Evolutionary conservation across 1,139 yeast genomes (phyloP).

Genomic region (Candida tropicalis): DNA sequence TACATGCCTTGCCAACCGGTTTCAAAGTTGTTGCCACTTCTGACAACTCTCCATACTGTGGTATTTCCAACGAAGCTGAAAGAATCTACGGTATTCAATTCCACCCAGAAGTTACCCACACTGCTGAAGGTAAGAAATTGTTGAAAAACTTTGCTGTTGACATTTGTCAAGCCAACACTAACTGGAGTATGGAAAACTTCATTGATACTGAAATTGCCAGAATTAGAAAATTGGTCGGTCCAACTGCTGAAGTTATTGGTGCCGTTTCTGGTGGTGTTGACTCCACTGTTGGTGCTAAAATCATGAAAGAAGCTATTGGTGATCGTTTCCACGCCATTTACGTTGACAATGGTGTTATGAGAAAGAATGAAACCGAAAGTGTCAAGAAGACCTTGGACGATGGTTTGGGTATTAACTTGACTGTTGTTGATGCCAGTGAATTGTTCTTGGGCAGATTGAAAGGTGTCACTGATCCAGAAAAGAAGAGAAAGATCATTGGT

Average conservation of each 20-base stretch:
- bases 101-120: slow-evolving; percentile 99
- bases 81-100: slow-evolving; percentile 93
- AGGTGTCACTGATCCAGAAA: slow-evolving; percentile 98
- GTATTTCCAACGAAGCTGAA: slow-evolving; percentile 75
- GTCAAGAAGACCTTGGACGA: slow-evolving; percentile 89
- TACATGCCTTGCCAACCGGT: slow-evolving; percentile 86
- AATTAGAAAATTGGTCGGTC: slow-evolving; percentile 89
- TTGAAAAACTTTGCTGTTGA: slow-evolving; percentile 90
- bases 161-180: slow-evolving; percentile 82
- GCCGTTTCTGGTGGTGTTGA: slow-evolving; percentile 99
- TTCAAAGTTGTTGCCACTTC: slow-evolving; percentile 90
- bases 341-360: slow-evolving; percentile 97
- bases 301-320: slow-evolving; percentile 98
- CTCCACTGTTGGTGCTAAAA: slow-evolving; percentile 98
- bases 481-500: slow-evolving; percentile 98
- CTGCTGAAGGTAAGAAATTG: slow-evolving; percentile 84
- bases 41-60: slow-evolving; percentile 94
- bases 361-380: slow-evolving; percentile 86
- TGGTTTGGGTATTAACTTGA: slow-evolving; percentile 91
- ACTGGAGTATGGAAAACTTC: slow-evolving; percentile 98
- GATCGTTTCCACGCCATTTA: slow-evolving; percentile 97
- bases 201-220: slow-evolving; percentile 95
- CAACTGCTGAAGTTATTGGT: slow-evolving; percentile 98
- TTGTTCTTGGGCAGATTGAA: slow-evolving; percentile 82
- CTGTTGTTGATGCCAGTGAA: slow-evolving; percentile 93